Percentiles rank a stretch among this genome's conserved stretches.
These are phyloP conservation scores for Pistacia atlantica DNA, from an alignment of 345 rosid genomes.

Conservation along the genomic window DNA sequence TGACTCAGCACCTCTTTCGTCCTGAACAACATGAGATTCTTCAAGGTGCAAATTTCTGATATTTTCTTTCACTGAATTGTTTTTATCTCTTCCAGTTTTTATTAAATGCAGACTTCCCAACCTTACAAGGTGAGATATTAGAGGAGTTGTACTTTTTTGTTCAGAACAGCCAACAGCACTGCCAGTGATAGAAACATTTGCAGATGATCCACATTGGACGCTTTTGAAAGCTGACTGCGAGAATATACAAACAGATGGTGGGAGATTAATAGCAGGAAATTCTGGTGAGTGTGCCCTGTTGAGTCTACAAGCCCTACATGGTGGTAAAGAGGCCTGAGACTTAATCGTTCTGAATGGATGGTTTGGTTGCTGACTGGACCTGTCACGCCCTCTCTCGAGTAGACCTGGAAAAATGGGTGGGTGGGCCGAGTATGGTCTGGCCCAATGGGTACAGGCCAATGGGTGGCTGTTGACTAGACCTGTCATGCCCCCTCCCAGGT, in stretches of 20 bases:
- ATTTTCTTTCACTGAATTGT: conserved; percentile 33
- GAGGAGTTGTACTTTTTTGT: conserved; percentile 40
- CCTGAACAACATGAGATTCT: conserved; percentile 44
- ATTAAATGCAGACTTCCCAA: conserved; percentile 17
- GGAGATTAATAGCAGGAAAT: conserved; percentile 93
- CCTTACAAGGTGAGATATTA: conserved; percentile 32
- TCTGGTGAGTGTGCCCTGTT: conserved; percentile 65
- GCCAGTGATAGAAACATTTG: conserved; percentile 31
- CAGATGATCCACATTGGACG: conserved; percentile 41
- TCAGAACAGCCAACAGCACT: conserved; percentile 32
- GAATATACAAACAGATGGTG: conserved; percentile 80
- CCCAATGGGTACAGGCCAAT: conserved; percentile 31
- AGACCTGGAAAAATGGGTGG: too few relatives aligned
- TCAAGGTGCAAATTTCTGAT: conserved; percentile 34
- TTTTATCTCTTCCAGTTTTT: conserved; percentile 31
- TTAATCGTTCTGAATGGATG: too few relatives aligned
- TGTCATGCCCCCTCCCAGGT: too few relatives aligned
- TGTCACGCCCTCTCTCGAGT: too few relatives aligned
- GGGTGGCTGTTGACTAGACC: too few relatives aligned
- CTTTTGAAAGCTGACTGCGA: conserved; percentile 62
- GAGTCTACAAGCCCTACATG: conserved; percentile 30
- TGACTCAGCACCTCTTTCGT: conserved; percentile 44
- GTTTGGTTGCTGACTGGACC: too few relatives aligned
- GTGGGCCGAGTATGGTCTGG: conserved; percentile 33
- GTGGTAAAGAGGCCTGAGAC: too few relatives aligned